Conservation (phyloP, 192 early-diverging fungal genomes). For the Glomus cerebriforme region DNA sequence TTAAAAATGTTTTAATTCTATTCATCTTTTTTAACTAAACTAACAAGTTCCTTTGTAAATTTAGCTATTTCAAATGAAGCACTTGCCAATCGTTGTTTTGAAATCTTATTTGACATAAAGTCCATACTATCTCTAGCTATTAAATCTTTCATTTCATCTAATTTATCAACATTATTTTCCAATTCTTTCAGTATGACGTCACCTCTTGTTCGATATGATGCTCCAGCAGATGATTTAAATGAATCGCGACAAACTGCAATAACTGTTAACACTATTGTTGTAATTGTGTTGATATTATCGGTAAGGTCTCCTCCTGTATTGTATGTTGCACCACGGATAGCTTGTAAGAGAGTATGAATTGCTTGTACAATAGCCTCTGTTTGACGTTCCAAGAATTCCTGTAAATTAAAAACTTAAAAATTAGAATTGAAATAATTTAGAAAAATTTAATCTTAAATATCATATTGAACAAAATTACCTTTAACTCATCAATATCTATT, state of each 20-base stretch:
- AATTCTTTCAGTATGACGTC: conserved; percentile 65
- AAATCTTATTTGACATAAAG: conserved; percentile 59
- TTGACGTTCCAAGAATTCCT: conserved; percentile 68
- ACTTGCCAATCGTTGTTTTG: conserved; percentile 83
- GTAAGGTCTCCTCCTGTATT: conserved; percentile 50
- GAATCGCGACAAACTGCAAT: conserved; percentile 53
- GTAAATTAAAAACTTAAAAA: not conserved
- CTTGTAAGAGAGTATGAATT: conserved; percentile 70
- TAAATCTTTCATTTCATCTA: conserved; percentile 60
- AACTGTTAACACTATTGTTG: conserved; percentile 58
- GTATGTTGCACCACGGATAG: conserved; percentile 57
- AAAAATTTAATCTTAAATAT: not conserved
- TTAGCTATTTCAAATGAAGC: conserved; percentile 90
- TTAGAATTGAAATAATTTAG: not conserved
- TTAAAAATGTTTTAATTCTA: not conserved
- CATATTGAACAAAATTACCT: conserved; percentile 37
- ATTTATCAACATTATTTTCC: conserved; percentile 48
- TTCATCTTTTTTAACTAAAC: conserved; percentile 45
- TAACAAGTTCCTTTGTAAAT: conserved; percentile 81
- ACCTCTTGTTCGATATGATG: conserved; percentile 45
- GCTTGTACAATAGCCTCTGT: conserved; percentile 77
- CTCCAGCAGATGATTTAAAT: conserved; percentile 41
- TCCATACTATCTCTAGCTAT: conserved; percentile 51
- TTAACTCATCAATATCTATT: conserved; percentile 47
- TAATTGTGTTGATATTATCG: conserved; percentile 59